A percentile compares a stretch with the other conserved stretches of the same genome.
Conservation (phyloP, 495 filamentous ascomycete genomes). For the Podospora australis region DNA sequence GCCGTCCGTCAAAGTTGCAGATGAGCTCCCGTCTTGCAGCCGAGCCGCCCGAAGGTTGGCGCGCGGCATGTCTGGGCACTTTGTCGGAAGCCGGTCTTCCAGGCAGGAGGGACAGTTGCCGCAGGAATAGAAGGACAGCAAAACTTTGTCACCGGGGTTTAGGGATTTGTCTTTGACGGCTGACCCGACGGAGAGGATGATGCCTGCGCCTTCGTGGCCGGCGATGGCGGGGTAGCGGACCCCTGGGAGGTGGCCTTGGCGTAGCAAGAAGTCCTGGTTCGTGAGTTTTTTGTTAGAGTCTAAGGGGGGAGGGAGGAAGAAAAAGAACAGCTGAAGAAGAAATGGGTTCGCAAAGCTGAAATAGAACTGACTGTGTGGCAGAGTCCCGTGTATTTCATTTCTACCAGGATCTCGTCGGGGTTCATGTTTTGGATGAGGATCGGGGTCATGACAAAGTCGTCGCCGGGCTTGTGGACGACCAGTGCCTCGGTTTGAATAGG, state of each 20-base stretch:
- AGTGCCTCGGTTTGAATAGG: constrained; percentile 17
- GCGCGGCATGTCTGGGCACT: constrained; percentile 22
- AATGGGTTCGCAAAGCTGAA: background rate
- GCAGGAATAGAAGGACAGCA: constrained; percentile 33
- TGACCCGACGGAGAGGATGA: constrained; percentile 40
- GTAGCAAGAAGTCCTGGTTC: constrained; percentile 25
- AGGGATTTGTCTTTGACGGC: constrained; percentile 31
- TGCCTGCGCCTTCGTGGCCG: constrained; percentile 50
- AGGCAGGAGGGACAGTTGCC: constrained; percentile 27
- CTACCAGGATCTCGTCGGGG: constrained; percentile 32
- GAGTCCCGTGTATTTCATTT: constrained; percentile 35
- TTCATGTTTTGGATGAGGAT: constrained; percentile 23
- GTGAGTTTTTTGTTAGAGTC: background rate
- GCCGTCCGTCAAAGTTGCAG: constrained; percentile 19
- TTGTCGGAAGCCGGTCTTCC: constrained; percentile 14
- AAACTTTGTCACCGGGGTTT: constrained; percentile 39
- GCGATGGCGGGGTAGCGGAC: constrained; percentile 36
- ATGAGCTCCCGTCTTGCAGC: background rate
- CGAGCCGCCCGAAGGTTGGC: constrained; percentile 31
- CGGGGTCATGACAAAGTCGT: constrained; percentile 17
- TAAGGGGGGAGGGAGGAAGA: background rate
- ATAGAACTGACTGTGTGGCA: constrained; percentile 31
- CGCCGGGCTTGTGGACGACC: constrained; percentile 12
- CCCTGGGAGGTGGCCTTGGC: constrained; percentile 26
- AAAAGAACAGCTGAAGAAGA: too few species aligned